These are phyloP conservation scores for Ceratopteris richardii DNA, from an alignment of 75 land plant genomes.

Conservation along the genomic window DNA sequence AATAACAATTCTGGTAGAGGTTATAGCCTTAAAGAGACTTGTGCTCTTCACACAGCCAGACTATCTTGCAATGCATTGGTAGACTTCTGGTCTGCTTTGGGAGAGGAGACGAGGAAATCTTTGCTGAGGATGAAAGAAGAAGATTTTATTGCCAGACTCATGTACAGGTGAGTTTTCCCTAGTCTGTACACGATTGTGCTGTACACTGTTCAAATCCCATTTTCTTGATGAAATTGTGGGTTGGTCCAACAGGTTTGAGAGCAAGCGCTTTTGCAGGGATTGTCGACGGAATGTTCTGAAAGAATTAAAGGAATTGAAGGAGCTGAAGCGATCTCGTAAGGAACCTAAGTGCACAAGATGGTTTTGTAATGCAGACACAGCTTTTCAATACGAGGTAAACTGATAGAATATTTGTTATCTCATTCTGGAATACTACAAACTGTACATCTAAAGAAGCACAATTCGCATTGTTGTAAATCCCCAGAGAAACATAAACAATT, in stretches of 20 bases:
- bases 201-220: neutral
- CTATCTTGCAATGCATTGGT: slow-evolving; percentile 96
- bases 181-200: neutral
- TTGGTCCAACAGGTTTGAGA: slow-evolving; percentile 24
- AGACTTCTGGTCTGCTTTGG: slow-evolving; percentile 96
- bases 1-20: slow-evolving; percentile 47
- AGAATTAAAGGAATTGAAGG: slow-evolving; percentile 95
- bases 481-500: no score
- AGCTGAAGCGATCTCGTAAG: slow-evolving; percentile 80
- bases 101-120: slow-evolving; percentile 86
- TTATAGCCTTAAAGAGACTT: slow-evolving; percentile 91
- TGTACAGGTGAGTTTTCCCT: slow-evolving; percentile 70
- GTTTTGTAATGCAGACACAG: slow-evolving; percentile 97
- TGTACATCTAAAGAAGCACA: no score
- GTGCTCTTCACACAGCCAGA: slow-evolving; percentile 96
- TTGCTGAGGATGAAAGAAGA: slow-evolving; percentile 94
- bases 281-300: slow-evolving; percentile 95
- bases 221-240: neutral
- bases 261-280: slow-evolving; percentile 93
- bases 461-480: no score
- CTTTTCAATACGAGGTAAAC: slow-evolving; percentile 87
- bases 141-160: slow-evolving; percentile 95
- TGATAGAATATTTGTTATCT: neutral
- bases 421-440: no score
- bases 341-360: slow-evolving; percentile 86